Evolutionary conservation across 768 basidiomycete genomes (phyloP).

Genomic region (Collybia nuda): DNA sequence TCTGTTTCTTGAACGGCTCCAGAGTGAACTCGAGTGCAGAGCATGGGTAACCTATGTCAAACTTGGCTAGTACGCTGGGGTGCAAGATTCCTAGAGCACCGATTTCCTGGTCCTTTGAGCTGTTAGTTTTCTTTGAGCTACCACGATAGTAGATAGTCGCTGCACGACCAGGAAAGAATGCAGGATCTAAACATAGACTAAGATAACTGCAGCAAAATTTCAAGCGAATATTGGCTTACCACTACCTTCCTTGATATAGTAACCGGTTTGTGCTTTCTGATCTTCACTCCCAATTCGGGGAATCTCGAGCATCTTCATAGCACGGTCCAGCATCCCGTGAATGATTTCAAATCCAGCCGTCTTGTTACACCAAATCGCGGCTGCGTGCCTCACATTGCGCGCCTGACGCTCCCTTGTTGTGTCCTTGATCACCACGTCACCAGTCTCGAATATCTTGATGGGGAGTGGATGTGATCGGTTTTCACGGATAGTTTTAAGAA

Average conservation of each 20-base stretch:
- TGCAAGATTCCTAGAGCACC: conserved; percentile 94
- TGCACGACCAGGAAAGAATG: conserved; percentile 94
- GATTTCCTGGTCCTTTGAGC: conserved; percentile 65
- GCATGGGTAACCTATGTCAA: conserved; percentile 93
- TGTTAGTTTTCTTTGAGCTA: conserved; percentile 32
- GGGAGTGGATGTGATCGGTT: conserved; percentile 93
- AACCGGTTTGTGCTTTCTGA: conserved; percentile 65
- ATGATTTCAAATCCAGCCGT: conserved; percentile 96
- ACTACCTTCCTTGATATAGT: conserved; percentile 85
- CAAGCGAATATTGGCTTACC: conserved; percentile 50
- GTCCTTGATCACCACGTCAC: conserved; percentile 94
- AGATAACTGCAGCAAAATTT: not conserved
- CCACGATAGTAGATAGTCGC: conserved; percentile 89
- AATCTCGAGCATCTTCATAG: conserved; percentile 96
- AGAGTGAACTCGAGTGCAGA: conserved; percentile 93
- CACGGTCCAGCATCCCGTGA: conserved; percentile 90
- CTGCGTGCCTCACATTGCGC: conserved; percentile 85
- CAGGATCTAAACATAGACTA: conserved; percentile 59
- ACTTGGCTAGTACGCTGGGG: conserved; percentile 87
- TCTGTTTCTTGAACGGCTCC: conserved; percentile 88
- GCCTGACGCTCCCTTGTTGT: conserved; percentile 72
- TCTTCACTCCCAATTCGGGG: conserved; percentile 68
- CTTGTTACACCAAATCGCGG: conserved; percentile 94
- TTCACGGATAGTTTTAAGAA: conserved; percentile 96
- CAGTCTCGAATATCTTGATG: conserved; percentile 90